These are phyloP conservation scores for Xylariales sp. DNA, from an alignment of 2,329 filamentous ascomycete genomes.

Conservation along the genomic window DNA sequence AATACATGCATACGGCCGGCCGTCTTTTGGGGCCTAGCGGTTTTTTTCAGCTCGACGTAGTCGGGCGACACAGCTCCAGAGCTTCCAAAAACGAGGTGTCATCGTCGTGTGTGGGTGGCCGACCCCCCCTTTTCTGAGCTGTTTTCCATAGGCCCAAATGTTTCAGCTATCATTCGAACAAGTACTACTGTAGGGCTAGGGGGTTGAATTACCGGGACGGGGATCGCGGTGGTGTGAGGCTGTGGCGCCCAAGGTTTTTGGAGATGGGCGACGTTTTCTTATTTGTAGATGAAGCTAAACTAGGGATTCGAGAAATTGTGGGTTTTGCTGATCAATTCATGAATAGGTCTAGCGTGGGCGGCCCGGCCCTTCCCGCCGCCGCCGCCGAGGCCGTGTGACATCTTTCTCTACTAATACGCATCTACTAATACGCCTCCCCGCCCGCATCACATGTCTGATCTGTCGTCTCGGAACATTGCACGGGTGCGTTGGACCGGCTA, in stretches of 20 bases:
- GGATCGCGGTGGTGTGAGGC: constrained; percentile 4
- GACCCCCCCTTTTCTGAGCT: background rate
- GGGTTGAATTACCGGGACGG: constrained; percentile 29
- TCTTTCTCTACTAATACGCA: no score
- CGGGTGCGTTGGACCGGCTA: no score
- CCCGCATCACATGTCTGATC: no score
- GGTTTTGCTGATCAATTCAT: no score
- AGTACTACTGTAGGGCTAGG: background rate
- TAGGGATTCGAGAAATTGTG: no score
- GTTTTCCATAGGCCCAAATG: constrained; percentile 8
- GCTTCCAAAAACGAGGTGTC: constrained; percentile 30
- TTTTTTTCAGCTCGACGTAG: constrained; percentile 35
- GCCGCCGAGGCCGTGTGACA: no score
- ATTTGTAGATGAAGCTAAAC: no score
- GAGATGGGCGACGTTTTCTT: no score
- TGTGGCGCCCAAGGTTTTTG: background rate
- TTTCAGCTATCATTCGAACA: constrained; percentile 19
- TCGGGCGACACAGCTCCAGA: constrained; percentile 12
- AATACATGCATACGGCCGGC: background rate
- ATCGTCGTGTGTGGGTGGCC: constrained; percentile 6
- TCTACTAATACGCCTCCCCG: no score
- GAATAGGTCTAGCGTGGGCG: no score
- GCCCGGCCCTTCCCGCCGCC: no score
- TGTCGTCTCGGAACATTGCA: no score
- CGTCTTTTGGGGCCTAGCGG: constrained; percentile 19